phyloP scores from a whole-genome alignment of 140 eudicot species.

The Artemisia princeps region DNA sequence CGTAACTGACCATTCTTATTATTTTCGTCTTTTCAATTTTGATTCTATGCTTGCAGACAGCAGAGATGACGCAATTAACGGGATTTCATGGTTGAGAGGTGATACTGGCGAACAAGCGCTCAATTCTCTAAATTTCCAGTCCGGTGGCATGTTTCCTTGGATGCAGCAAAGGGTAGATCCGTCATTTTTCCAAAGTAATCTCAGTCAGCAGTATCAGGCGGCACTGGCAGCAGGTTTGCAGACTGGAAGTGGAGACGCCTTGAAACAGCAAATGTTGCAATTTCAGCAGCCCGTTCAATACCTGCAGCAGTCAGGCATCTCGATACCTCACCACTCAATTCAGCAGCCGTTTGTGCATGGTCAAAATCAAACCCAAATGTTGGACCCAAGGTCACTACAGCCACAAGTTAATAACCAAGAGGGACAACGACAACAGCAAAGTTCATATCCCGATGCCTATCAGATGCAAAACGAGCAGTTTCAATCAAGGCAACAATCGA shows the following conservation, averaged over 20 bases:
- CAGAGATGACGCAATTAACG: conserved; percentile 52
- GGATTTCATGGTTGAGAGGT: conserved; percentile 81
- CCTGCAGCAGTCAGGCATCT: conserved; percentile 51
- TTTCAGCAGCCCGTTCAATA: conserved; percentile 70
- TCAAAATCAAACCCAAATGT: conserved; percentile 59
- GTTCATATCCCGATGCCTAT: conserved; percentile 25
- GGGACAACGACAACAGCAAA: conserved; percentile 28
- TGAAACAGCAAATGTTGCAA: conserved; percentile 60
- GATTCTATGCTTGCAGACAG: conserved; percentile 34
- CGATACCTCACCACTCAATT: conserved; percentile 41
- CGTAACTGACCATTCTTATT: neutral
- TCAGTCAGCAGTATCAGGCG: conserved; percentile 76
- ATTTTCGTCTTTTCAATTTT: neutral
- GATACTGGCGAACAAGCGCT: conserved; percentile 62
- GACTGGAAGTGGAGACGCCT: conserved; percentile 47
- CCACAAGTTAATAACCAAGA: conserved; percentile 48
- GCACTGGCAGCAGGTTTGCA: conserved; percentile 64
- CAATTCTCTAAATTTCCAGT: conserved; percentile 54
- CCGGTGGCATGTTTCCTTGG: conserved; percentile 76
- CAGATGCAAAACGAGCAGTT: conserved; percentile 27
- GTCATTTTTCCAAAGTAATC: conserved; percentile 45
- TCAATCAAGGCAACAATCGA: no score
- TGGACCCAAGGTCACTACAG: conserved; percentile 46
- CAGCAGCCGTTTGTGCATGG: conserved; percentile 48
- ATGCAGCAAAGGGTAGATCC: conserved; percentile 88